Conservation (phyloP, 306 rosid genomes). For the Acacia confusa region DNA sequence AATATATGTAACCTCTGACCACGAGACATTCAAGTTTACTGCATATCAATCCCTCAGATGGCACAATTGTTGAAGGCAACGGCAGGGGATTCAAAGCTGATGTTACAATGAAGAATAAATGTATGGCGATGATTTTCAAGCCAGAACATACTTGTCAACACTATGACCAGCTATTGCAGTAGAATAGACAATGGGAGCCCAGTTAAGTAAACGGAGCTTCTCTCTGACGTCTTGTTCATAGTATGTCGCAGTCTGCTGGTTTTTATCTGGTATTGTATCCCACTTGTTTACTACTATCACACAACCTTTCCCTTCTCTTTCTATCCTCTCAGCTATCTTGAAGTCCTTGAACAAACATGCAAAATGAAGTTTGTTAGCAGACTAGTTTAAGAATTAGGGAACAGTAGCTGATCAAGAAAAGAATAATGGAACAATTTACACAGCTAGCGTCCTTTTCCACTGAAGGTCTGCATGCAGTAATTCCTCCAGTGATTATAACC, state of each 20-base stretch:
- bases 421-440: neutral
- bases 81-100: constrained; percentile 14
- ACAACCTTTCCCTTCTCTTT: constrained; percentile 91
- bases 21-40: constrained; percentile 25
- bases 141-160: constrained; percentile 80
- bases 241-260: constrained; percentile 83
- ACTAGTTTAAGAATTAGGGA: neutral
- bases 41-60: constrained; percentile 1
- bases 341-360: constrained; percentile 61
- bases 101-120: constrained; percentile 21
- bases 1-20: constrained; percentile 13
- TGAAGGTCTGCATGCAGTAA: constrained; percentile 24
- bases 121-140: constrained; percentile 12
- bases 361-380: neutral
- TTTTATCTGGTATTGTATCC: constrained; percentile 94
- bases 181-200: constrained; percentile 95
- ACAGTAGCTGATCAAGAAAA: neutral
- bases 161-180: constrained; percentile 84
- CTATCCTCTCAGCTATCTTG: constrained; percentile 96
- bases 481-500: neutral
- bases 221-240: constrained; percentile 94
- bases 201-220: constrained; percentile 75
- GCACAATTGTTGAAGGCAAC: constrained; percentile 21
- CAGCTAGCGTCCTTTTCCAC: constrained; percentile 11
- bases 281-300: constrained; percentile 94